A percentile compares a stretch with the other conserved stretches of the same genome.
These are phyloP conservation scores for Pythium sp. DNA, from an alignment of 352 stramenopile species.

Conservation along the genomic window DNA sequence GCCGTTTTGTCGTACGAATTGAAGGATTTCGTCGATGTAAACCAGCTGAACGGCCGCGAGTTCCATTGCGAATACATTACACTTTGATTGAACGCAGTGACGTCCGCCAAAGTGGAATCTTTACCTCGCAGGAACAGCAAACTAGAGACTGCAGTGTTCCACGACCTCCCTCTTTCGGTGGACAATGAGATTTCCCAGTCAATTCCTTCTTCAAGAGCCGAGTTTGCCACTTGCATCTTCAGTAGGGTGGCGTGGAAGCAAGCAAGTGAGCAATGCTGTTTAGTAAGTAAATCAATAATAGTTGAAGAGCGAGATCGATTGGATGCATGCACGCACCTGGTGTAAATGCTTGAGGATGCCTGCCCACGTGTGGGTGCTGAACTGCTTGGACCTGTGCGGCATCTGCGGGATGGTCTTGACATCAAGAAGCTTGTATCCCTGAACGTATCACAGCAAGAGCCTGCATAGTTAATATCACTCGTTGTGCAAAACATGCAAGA, in stretches of 20 bases:
- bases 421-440: conserved; percentile 74
- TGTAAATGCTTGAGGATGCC: conserved; percentile 73
- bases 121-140: conserved; percentile 53
- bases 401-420: conserved; percentile 70
- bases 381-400: conserved; percentile 62
- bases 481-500: not conserved
- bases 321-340: conserved; percentile 31
- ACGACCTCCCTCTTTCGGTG: conserved; percentile 19
- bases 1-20: conserved; percentile 71
- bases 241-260: not conserved
- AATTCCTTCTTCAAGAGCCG: conserved; percentile 55
- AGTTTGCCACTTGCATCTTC: conserved; percentile 68
- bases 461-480: not conserved
- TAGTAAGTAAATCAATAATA: not conserved
- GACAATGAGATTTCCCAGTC: conserved; percentile 51
- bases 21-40: conserved; percentile 31
- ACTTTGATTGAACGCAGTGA: conserved; percentile 36
- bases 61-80: conserved; percentile 48
- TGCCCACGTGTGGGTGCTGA: conserved; percentile 72
- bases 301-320: not conserved
- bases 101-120: conserved; percentile 19
- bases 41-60: conserved; percentile 31
- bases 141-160: conserved; percentile 46
- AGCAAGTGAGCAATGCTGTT: not conserved
- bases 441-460: not conserved